Conservation (phyloP, 768 basidiomycete genomes). For the Piloderma croceum region DNA sequence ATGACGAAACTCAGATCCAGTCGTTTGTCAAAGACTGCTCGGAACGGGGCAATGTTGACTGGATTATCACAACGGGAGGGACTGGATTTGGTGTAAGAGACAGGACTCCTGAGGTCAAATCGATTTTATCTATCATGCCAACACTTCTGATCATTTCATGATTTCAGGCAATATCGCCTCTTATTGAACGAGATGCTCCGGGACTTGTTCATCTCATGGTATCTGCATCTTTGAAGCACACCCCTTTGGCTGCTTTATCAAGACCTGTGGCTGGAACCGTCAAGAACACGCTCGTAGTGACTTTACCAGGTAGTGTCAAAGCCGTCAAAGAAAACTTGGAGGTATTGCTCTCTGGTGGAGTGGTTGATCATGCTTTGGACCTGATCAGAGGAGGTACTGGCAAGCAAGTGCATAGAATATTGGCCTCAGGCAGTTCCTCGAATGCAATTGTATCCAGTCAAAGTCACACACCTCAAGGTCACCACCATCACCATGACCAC, state of each 20-base stretch:
- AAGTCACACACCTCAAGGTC: constrained; percentile 7
- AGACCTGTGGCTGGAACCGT: constrained; percentile 78
- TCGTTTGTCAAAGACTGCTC: constrained; percentile 42
- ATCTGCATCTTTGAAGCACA: constrained; percentile 61
- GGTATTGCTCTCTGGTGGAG: constrained; percentile 49
- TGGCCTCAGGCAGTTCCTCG: constrained; percentile 33
- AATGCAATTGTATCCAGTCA: constrained; percentile 1
- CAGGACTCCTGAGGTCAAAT: constrained; percentile 71
- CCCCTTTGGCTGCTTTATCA: constrained; percentile 76
- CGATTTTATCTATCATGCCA: not conserved
- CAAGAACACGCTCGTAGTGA: constrained; percentile 61
- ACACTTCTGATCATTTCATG: not conserved
- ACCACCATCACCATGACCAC: constrained; percentile 24
- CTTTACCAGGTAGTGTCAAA: constrained; percentile 81
- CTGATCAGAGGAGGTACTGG: constrained; percentile 67
- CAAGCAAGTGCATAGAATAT: constrained; percentile 45
- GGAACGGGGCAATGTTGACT: constrained; percentile 46
- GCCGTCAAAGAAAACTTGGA: constrained; percentile 77
- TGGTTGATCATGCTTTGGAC: constrained; percentile 68
- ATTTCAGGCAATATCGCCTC: constrained; percentile 50
- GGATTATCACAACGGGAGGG: constrained; percentile 80
- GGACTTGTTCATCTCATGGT: constrained; percentile 75
- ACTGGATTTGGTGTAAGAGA: constrained; percentile 83
- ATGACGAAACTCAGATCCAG: constrained; percentile 53
- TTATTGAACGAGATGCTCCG: constrained; percentile 62